Conservation (phyloP, 208 protist species). For the Acanthamoeba castellanii region DNA sequence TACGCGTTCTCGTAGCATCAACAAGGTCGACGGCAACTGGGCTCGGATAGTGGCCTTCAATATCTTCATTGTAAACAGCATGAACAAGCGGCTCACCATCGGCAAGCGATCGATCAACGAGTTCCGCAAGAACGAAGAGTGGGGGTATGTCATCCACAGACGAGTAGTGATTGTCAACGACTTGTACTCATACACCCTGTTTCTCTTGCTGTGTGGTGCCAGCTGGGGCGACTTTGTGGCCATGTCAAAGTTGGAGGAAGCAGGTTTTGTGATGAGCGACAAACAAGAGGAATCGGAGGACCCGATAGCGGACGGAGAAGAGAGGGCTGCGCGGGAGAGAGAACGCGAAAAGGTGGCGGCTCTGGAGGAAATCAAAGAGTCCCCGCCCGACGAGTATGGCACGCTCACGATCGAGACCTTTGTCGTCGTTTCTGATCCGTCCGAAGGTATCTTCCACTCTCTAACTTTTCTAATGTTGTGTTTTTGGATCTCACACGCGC, state of each 20-base stretch:
- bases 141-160: not conserved
- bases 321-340: not conserved
- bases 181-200: too few relatives aligned
- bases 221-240: slow-evolving; percentile 48
- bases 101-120: slow-evolving; percentile 63
- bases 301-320: not conserved
- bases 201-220: not conserved
- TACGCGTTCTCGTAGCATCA: not conserved
- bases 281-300: not conserved
- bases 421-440: slow-evolving; percentile 4
- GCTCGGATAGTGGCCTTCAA: slow-evolving; percentile 29
- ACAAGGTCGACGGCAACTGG: not conserved
- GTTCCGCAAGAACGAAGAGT: slow-evolving; percentile 50
- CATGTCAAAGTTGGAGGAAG: slow-evolving; percentile 33
- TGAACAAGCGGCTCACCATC: slow-evolving; percentile 52
- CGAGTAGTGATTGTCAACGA: not conserved
- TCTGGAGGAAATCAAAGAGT: slow-evolving; percentile 12
- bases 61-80: slow-evolving; percentile 53
- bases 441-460: slow-evolving; percentile 9
- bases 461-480: not conserved
- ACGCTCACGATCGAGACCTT: slow-evolving; percentile 39
- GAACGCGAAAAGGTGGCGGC: slow-evolving; percentile 1
- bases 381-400: not conserved
- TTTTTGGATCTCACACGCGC: not conserved
- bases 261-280: slow-evolving; percentile 28